A percentile compares a stretch with the other conserved stretches of the same genome.
These are phyloP conservation scores for Penicillium sp. DNA, from an alignment of 2,329 filamentous ascomycete species.

Conservation along the genomic window DNA sequence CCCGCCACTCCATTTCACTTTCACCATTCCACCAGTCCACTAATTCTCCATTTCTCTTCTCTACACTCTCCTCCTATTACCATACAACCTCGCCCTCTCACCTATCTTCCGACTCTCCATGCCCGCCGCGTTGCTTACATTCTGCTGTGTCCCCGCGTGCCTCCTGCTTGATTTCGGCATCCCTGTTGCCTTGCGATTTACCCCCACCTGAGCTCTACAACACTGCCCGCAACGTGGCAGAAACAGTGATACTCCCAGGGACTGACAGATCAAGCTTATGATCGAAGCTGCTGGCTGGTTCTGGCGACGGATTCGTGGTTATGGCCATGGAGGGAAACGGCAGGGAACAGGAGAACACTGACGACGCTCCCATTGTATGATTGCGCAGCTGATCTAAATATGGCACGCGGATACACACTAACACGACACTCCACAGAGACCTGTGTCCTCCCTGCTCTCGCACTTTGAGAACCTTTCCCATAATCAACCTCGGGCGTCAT, in stretches of 20 bases:
- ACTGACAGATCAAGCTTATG: slow-evolving; percentile 31
- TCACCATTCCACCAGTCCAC: slow-evolving; percentile 1
- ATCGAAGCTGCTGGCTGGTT: slow-evolving; percentile 22
- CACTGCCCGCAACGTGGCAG: neutral
- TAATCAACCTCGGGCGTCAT: slow-evolving; percentile 33
- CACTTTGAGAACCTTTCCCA: slow-evolving; percentile 53
- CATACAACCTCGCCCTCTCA: slow-evolving; percentile 4
- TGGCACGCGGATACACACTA: slow-evolving; percentile 18
- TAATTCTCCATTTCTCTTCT: slow-evolving; percentile 5
- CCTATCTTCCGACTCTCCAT: neutral
- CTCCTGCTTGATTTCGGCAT: slow-evolving; percentile 11
- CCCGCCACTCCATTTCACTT: slow-evolving; percentile 26
- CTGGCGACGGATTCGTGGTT: slow-evolving; percentile 29
- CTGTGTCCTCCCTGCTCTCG: slow-evolving; percentile 52
- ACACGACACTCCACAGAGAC: slow-evolving; percentile 37
- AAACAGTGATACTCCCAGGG: slow-evolving; percentile 6
- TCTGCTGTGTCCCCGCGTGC: slow-evolving; percentile 1
- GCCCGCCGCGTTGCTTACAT: slow-evolving; percentile 13
- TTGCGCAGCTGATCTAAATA: slow-evolving; percentile 15
- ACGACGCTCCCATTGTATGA: slow-evolving; percentile 42
- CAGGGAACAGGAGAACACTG: slow-evolving; percentile 36
- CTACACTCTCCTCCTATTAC: slow-evolving; percentile 9
- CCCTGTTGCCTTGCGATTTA: slow-evolving; percentile 10
- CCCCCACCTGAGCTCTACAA: slow-evolving; percentile 10
- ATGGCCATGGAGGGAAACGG: slow-evolving; percentile 41